These are phyloP conservation scores for Naganishia sp. DNA, from an alignment of 1,284 basidiomycete species.

Conservation along the genomic window DNA sequence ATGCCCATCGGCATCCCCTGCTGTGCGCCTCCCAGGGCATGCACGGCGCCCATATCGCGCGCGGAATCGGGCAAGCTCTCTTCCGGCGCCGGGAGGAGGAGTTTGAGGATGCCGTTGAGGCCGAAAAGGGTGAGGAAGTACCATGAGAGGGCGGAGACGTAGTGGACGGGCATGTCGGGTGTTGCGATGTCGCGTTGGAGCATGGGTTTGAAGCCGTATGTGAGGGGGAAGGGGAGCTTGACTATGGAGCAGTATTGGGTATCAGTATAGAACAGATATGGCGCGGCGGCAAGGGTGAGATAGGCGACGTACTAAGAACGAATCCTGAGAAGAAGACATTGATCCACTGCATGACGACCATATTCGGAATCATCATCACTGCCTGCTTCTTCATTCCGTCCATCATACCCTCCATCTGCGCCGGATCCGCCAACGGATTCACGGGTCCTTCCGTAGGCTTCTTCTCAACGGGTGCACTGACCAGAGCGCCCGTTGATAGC, in stretches of 20 bases:
- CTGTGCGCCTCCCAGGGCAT: slow-evolving; percentile 61
- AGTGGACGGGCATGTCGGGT: slow-evolving; percentile 94
- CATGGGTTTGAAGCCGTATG: slow-evolving; percentile 98
- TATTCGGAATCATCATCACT: slow-evolving; percentile 89
- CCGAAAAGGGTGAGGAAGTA: slow-evolving; percentile 99
- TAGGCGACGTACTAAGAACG: slow-evolving; percentile 78
- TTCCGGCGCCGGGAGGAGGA: slow-evolving; percentile 64
- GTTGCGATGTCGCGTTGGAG: slow-evolving; percentile 95
- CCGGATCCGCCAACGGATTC: slow-evolving; percentile 76
- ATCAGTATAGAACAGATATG: too few species aligned
- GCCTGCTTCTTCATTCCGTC: slow-evolving; percentile 98
- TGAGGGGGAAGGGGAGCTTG: slow-evolving; percentile 95
- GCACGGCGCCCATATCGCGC: slow-evolving; percentile 63
- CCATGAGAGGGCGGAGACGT: slow-evolving; percentile 99
- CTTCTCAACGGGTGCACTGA: slow-evolving; percentile 70
- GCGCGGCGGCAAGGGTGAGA: not conserved
- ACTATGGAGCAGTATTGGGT: slow-evolving; percentile 58
- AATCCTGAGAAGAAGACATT: slow-evolving; percentile 99
- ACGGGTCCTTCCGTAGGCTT: slow-evolving; percentile 55
- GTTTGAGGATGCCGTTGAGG: slow-evolving; percentile 88
- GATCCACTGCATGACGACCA: slow-evolving; percentile 99
- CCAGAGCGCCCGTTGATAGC: slow-evolving; percentile 73
- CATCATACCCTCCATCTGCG: slow-evolving; percentile 98
- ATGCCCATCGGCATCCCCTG: slow-evolving; percentile 56
- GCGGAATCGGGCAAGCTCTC: slow-evolving; percentile 67